Base-by-base conservation (phyloP, 1,139 yeast species). In the Taphrina wiesneri region DNA sequence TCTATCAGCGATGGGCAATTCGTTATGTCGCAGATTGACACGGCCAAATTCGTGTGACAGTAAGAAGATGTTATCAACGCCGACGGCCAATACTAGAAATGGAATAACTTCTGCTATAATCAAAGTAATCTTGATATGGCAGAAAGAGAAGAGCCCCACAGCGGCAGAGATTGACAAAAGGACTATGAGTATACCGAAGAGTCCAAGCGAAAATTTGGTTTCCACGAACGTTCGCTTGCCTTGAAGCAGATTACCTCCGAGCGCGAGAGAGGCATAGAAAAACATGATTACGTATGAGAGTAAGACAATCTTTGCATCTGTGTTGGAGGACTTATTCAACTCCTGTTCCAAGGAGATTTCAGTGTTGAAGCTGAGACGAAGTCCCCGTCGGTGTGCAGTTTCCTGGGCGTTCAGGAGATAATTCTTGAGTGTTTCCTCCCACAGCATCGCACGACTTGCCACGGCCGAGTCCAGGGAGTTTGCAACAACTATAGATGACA, bases 61-160 rank as follows among this genome's bases (percentile, higher is more conserved):
- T 70, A 93, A 78, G 74, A 92, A 93, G 39, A 93, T 88, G 74
- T 93, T 93, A 76, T 93, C 99, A 30, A 93, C 93, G 17, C 99
- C 99, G 67, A 93, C 86, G 0, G 99, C 99, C 69, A 93, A 80
- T 4, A 93, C 88, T 73, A 93, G 78, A 73, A 93, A 93, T n/a
- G 98, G 98, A 53, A 93, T 93, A 2, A 93, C 98, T 74, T 93
- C 98, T 0, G 98, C 97, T 70, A 93, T 90, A 70, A 93, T 92
- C 47, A 93, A 79, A 0, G 98, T 93, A 0, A 96, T 89, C 72
- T 88, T 90, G 62, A 92, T 77, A 0, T 96, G 96, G 21, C 88
- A 70, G 11, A 84, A 73, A 7, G 96, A 90, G 87, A n/a, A 89
- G 72, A 60, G 71, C 0, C 97, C 97, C 0, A 91, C 89, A 0